Conservation (phyloP, 1,139 yeast genomes). For the Blastobotrys proliferans region DNA sequence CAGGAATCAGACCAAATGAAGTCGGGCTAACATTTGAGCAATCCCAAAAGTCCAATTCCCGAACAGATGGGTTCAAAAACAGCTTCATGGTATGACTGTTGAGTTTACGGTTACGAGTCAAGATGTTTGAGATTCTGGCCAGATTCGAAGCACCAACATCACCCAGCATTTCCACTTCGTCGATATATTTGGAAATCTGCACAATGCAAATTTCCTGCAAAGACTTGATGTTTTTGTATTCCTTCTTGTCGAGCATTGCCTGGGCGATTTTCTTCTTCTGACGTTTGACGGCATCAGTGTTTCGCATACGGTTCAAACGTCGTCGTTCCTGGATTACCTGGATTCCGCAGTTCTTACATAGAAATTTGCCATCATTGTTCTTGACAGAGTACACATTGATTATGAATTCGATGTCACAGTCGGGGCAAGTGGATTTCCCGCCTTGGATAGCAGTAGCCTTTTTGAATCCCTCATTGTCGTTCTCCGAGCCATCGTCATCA, state of each 20-base stretch:
- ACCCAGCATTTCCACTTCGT: constrained; percentile 72
- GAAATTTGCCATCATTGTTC: constrained; percentile 40
- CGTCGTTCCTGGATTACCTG: constrained; percentile 33
- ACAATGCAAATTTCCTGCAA: constrained; percentile 79
- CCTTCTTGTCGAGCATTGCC: constrained; percentile 70
- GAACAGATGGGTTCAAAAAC: constrained; percentile 49
- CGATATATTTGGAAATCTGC: constrained; percentile 66
- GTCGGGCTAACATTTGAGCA: constrained; percentile 74
- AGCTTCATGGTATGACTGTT: constrained; percentile 66
- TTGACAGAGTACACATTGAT: constrained; percentile 64
- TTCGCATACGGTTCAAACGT: constrained; percentile 6
- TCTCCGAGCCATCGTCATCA: constrained; percentile 37
- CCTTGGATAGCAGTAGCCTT: constrained; percentile 34
- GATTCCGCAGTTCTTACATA: constrained; percentile 47
- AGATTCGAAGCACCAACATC: constrained; percentile 68
- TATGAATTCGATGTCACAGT: constrained; percentile 53
- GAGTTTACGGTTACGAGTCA: constrained; percentile 76
- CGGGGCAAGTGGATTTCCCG: constrained; percentile 52
- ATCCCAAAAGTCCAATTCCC: constrained; percentile 75
- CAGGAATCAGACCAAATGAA: constrained; percentile 64
- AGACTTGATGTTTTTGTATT: constrained; percentile 53
- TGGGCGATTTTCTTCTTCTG: constrained; percentile 76
- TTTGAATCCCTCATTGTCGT: constrained; percentile 28
- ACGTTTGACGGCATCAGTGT: constrained; percentile 55
- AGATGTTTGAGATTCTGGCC: constrained; percentile 64